Percentiles rank a stretch among this genome's conserved stretches.
phyloP scores from a whole-genome alignment of 768 basidiomycete species.

The Mrakia frigida region DNA sequence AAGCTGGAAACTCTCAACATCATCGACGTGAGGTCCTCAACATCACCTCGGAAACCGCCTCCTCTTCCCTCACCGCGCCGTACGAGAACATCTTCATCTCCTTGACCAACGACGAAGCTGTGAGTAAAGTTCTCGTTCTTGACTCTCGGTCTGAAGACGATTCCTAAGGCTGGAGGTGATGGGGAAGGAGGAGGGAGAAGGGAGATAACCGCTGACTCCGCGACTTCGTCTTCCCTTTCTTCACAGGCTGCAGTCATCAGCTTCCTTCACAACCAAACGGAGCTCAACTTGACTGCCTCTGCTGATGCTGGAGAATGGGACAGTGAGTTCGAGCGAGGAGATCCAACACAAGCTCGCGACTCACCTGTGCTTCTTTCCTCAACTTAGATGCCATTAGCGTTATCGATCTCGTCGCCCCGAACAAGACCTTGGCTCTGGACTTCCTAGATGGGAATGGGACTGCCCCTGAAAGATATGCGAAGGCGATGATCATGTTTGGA shows the following conservation, averaged over 20 bases:
- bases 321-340: not conserved
- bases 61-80: not conserved
- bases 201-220: not conserved
- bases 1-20: not conserved
- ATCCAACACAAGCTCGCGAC: no score
- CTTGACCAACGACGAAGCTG: slow-evolving; percentile 36
- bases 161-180: not conserved
- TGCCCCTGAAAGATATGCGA: slow-evolving; percentile 35
- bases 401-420: slow-evolving; percentile 33
- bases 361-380: not conserved
- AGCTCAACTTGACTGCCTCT: slow-evolving; percentile 35
- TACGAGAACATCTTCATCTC: slow-evolving; percentile 33
- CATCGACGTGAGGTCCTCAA: not conserved
- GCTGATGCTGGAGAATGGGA: slow-evolving; percentile 30
- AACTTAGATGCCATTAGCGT: slow-evolving; percentile 25
- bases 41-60: not conserved
- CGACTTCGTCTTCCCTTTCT: not conserved
- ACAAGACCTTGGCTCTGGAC: slow-evolving; percentile 35
- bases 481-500: slow-evolving; percentile 35
- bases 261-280: slow-evolving; percentile 34
- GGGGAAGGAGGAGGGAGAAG: not conserved
- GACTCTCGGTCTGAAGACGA: no score
- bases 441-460: slow-evolving; percentile 34
- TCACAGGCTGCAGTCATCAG: slow-evolving; percentile 27
- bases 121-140: not conserved